Evolutionary conservation across 1,139 yeast species (phyloP), one percentile per base, ranked within the genome.

Genomic region (Scheffersomyces quercinus): DNA sequence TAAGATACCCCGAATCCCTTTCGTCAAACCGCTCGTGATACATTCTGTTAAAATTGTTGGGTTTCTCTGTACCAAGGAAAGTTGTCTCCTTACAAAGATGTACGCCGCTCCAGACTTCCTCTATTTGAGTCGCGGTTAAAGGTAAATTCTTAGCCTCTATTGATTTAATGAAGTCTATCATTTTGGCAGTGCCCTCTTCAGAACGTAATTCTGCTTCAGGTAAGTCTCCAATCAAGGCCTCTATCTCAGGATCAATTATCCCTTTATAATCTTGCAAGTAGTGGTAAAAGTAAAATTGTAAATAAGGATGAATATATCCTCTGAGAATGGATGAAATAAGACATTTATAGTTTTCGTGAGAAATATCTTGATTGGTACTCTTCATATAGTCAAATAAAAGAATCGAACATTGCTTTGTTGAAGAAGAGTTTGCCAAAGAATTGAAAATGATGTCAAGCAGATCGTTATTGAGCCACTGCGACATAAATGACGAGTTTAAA

Each of bases 401-500:
- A 9, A 64, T 35, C 0, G 75, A 62, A 4, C 64, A 59, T 14
- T 54, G 42, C 43, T 63, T 70, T 1, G 65, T 58, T 1, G 70
- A 62, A 4, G 67, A 58, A 1, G 68, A 65, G 15, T 51, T 52
- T 3, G 70, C 54, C 29, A 71, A 36, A 5, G 73, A 54, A 33
- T 59, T 51, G 12, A 66, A 39, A 1, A 73, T 57, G 8, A 73
- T 66, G 35, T 61, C 50, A 40, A 55, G 57, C 69, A 70, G 73
- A 13, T 65, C 68, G 0, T 38, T 28, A 43, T 68, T 57, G 3
- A 72, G 52, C 67, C 68, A 64, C 10, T 59, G 54, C 1, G 31
- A 24, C 9, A 47, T 16, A 28, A 60, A 52, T 4, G 46, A 37
- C 0, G 53, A 42, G 36, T 67, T 59, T 13, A 54, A 20, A 14